Base-by-base conservation (phyloP, 257 asterid genomes). In the Lavandula angustifolia region DNA sequence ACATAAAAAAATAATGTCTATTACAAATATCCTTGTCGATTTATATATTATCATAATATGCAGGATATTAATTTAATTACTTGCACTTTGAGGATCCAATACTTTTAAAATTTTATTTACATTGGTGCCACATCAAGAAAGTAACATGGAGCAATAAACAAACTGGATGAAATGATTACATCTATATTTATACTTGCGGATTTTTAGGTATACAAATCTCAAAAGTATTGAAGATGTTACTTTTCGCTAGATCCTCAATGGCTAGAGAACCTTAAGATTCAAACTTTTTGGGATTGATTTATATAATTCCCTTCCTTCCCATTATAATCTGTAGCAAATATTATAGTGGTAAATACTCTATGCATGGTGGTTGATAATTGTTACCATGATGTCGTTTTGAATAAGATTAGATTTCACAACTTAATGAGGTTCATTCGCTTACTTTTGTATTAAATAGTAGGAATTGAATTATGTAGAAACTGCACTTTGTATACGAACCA, bases 121-220 rank as follows among this genome's bases (percentile, higher is more conserved):
- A 32, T 69, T 49, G 22, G 60, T 37, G 73, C 18, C 35, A 9
- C 22, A 48, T 59, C 34, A 48, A 59, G 54, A 48, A 17, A 22
- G 58, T 62, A 61, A 70, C 75, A 37, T 62, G 71, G 63, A 63
- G 38, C 69, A 71, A 55, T 71, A 49, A 64, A 64, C 55, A 71
- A 29, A 1, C 1, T 38, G 55, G 18, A 54, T 47, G 56, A 62
- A 54, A 63, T 54, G 61, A 56, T 63, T 60, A 62, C 5, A 60
- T 16, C 11, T 46, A 7, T 52, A 51, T 34, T 34, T 29, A 52
- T 10, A 40, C 58, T 14, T 13, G 59, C 66, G 60, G 8, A n/a
- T 54, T 54, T 71, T 37, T 16, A 32, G 73, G 67, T 31, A 18
- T 65, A 50, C 63, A 72, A 41, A 65, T 65, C 72, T 62, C 52